Evolutionary conservation across 768 basidiomycete genomes (phyloP).

Genomic region (Harrya chromipes): DNA sequence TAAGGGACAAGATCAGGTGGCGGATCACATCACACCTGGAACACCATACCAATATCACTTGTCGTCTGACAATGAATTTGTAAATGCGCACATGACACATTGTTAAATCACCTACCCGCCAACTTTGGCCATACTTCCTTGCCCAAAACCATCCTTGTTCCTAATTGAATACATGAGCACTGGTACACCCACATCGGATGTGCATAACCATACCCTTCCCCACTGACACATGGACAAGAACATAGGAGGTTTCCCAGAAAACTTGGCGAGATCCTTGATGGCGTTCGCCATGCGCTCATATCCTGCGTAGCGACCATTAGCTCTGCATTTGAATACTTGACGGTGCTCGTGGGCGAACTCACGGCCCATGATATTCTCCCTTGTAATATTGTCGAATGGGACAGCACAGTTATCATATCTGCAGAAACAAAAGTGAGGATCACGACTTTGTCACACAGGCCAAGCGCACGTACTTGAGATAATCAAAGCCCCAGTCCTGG

Average conservation of each 20-base stretch:
- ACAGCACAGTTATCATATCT: conserved; percentile 66
- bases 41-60: conserved; percentile 41
- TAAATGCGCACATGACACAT: not conserved
- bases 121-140: conserved; percentile 54
- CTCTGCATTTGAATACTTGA: not conserved
- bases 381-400: conserved; percentile 54
- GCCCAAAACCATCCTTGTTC: conserved; percentile 67
- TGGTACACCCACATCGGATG: not conserved
- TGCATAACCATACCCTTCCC: conserved; percentile 48
- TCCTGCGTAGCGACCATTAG: conserved; percentile 35
- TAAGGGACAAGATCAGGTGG: conserved; percentile 14
- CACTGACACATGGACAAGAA: conserved; percentile 65
- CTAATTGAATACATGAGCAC: conserved; percentile 29
- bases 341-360: conserved; percentile 17
- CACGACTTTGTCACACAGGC: not conserved
- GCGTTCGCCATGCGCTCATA: conserved; percentile 61
- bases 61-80: conserved; percentile 40
- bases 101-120: conserved; percentile 46
- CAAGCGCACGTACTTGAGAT: conserved; percentile 48
- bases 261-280: conserved; percentile 45
- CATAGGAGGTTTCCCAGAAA: conserved; percentile 51
- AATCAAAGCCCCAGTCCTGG: conserved; percentile 65
- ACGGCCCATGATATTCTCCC: conserved; percentile 56
- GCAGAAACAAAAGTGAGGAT: not conserved
- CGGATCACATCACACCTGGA: not conserved